Percentiles rank a stretch among this genome's conserved stretches.
Conservation (phyloP, 2,329 filamentous ascomycete genomes). For the Orbilia brochopaga region DNA sequence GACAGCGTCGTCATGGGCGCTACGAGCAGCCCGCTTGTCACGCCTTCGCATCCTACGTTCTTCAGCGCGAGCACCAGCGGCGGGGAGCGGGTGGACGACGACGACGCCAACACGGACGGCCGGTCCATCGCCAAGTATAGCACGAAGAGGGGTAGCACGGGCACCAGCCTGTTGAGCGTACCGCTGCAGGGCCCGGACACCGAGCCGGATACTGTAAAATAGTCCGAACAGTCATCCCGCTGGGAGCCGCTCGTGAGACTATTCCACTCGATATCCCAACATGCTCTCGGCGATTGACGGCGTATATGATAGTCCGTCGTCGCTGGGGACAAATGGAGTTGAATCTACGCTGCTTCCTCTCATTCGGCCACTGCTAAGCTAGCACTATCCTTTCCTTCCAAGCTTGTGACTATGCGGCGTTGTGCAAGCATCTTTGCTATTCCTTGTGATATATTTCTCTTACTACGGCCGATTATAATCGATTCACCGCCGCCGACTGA, state of each 20-base stretch:
- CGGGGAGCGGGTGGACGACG: slow-evolving; percentile 26
- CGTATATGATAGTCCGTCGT: too few relatives aligned
- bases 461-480: slow-evolving; percentile 1
- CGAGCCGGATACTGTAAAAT: slow-evolving; percentile 49
- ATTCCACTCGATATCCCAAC: background rate
- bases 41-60: slow-evolving; percentile 44
- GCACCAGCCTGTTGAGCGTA: slow-evolving; percentile 35
- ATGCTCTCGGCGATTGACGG: background rate
- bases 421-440: background rate
- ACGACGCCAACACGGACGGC: slow-evolving; percentile 36
- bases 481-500: background rate
- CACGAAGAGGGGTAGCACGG: slow-evolving; percentile 39
- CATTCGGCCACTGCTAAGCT: too few relatives aligned
- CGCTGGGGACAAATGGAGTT: too few relatives aligned
- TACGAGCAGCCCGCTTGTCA: slow-evolving; percentile 33
- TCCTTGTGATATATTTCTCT: slow-evolving; percentile 1
- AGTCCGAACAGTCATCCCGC: slow-evolving; percentile 11
- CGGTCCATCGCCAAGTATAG: slow-evolving; percentile 45
- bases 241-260: background rate
- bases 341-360: too few relatives aligned
- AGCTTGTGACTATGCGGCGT: background rate
- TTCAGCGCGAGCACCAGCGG: slow-evolving; percentile 30
- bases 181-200: slow-evolving; percentile 42
- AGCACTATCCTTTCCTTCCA: too few relatives aligned
- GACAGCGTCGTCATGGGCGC: slow-evolving; percentile 44